Conservation (phyloP, 2,329 filamentous ascomycete species). For the Aspergillus sp. region DNA sequence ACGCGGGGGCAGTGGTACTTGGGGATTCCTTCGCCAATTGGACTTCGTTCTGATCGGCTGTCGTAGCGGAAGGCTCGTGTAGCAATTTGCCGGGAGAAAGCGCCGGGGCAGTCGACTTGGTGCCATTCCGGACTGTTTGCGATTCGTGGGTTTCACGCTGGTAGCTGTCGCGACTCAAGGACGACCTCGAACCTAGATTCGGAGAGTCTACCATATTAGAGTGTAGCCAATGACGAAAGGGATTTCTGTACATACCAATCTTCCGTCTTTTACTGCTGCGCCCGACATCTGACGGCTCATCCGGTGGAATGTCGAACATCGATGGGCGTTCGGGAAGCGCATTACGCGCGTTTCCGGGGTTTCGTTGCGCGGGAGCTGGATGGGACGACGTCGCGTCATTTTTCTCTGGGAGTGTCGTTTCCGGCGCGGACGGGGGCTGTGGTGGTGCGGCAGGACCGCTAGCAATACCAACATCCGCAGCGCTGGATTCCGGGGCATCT, state of each 20-base stretch:
- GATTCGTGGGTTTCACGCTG: conserved; percentile 2
- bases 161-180: conserved; percentile 4
- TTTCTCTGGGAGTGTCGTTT: conserved; percentile 13
- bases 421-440: conserved; percentile 12
- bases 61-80: neutral
- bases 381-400: conserved; percentile 16
- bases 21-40: neutral
- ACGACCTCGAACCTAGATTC: conserved; percentile 3
- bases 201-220: conserved; percentile 13
- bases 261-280: conserved; percentile 34
- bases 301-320: conserved; percentile 36
- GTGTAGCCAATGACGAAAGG: neutral
- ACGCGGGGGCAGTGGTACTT: neutral
- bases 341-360: conserved; percentile 34
- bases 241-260: conserved; percentile 26
- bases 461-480: conserved; percentile 12
- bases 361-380: conserved; percentile 14
- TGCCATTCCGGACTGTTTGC: conserved; percentile 7
- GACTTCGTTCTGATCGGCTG: neutral
- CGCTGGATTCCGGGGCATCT: conserved; percentile 20
- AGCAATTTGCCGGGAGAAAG: neutral
- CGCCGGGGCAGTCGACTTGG: neutral
- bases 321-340: conserved; percentile 30
- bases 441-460: conserved; percentile 18
- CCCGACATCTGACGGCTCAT: conserved; percentile 26